A percentile compares a stretch with the other conserved stretches of the same genome.
phyloP scores from a whole-genome alignment of 2,329 filamentous ascomycete species.

The Aspergillus ibericus region DNA sequence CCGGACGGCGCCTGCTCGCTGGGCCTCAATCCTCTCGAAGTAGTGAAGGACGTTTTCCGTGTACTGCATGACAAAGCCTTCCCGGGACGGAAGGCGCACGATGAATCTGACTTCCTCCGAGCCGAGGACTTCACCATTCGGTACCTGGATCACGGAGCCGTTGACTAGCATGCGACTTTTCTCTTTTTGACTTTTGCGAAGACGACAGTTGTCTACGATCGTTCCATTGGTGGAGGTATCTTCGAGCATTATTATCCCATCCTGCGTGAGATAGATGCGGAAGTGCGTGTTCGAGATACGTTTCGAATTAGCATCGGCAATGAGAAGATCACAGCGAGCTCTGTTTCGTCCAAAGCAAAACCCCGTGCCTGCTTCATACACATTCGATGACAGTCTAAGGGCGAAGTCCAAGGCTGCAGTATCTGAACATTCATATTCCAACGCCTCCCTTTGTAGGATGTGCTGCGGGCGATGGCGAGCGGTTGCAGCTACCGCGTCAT shows the following conservation, averaged over 20 bases:
- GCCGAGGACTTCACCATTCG: slow-evolving; percentile 43
- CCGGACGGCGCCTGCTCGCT: slow-evolving; percentile 23
- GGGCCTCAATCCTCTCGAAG: slow-evolving; percentile 45
- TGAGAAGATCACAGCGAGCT: slow-evolving; percentile 69
- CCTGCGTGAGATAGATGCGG: slow-evolving; percentile 84
- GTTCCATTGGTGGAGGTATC: slow-evolving; percentile 97
- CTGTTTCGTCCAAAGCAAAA: slow-evolving; percentile 84
- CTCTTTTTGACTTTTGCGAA: slow-evolving; percentile 55
- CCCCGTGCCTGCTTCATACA: slow-evolving; percentile 68
- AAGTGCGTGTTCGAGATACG: slow-evolving; percentile 95
- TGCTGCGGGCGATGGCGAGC: slow-evolving; percentile 56
- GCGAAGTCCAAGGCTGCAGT: slow-evolving; percentile 63
- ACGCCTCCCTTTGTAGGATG: slow-evolving; percentile 55
- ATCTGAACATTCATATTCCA: slow-evolving; percentile 43
- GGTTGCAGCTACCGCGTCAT: slow-evolving; percentile 65
- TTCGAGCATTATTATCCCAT: slow-evolving; percentile 85
- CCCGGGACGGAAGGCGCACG: slow-evolving; percentile 77
- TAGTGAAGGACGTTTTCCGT: slow-evolving; percentile 68
- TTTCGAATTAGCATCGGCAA: slow-evolving; percentile 67
- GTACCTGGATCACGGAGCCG: slow-evolving; percentile 72
- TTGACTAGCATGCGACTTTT: slow-evolving; percentile 67
- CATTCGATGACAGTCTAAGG: slow-evolving; percentile 71
- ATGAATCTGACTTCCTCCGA: slow-evolving; percentile 73
- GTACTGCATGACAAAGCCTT: slow-evolving; percentile 68
- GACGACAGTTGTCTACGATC: slow-evolving; percentile 70